phyloP scores from a whole-genome alignment of 2,329 filamentous ascomycete species.

The Tolypocladium tundrense region DNA sequence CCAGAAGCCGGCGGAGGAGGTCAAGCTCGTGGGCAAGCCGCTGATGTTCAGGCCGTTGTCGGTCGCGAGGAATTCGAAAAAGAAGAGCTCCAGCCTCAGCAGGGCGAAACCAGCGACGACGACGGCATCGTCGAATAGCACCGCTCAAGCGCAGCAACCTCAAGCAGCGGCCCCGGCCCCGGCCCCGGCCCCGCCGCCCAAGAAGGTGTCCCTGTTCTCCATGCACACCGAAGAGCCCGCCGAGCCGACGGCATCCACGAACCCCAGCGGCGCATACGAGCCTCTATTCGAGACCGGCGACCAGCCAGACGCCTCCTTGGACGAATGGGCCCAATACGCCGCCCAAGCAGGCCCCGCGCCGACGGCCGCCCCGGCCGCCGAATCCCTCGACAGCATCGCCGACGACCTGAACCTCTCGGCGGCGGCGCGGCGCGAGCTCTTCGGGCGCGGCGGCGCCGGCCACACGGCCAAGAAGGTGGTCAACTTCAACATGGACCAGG shows the following conservation, averaged over 20 bases:
- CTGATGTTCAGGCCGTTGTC: slow-evolving; percentile 86
- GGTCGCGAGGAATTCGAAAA: slow-evolving; percentile 63
- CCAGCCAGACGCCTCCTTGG: slow-evolving; percentile 11
- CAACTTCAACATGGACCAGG: slow-evolving; percentile 80
- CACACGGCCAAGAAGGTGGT: slow-evolving; percentile 49
- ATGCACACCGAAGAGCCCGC: slow-evolving; percentile 34
- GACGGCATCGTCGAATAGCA: slow-evolving; percentile 6
- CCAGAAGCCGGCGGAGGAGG: slow-evolving; percentile 49
- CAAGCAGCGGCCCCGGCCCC: slow-evolving; percentile 12
- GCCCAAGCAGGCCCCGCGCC: slow-evolving; percentile 14
- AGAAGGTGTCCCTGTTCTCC: slow-evolving; percentile 61
- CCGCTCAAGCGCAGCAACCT: slow-evolving; percentile 3
- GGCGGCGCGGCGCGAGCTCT: slow-evolving; percentile 69
- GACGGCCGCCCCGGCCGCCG: slow-evolving; percentile 18
- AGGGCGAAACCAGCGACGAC: slow-evolving; percentile 6
- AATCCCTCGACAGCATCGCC: slow-evolving; percentile 62
- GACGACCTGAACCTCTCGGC: slow-evolving; percentile 69
- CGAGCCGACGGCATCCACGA: slow-evolving; percentile 10
- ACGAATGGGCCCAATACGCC: slow-evolving; percentile 20
- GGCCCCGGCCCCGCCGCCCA: slow-evolving; percentile 21
- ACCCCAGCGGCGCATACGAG: slow-evolving; percentile 31
- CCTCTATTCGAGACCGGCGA: slow-evolving; percentile 34
- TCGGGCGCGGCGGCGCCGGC: slow-evolving; percentile 53
- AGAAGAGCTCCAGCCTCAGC: slow-evolving; percentile 39
- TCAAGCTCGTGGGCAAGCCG: slow-evolving; percentile 65